phyloP scores from a whole-genome alignment of 2,329 filamentous ascomycete species.

The Raffaelea ambrosiae region DNA sequence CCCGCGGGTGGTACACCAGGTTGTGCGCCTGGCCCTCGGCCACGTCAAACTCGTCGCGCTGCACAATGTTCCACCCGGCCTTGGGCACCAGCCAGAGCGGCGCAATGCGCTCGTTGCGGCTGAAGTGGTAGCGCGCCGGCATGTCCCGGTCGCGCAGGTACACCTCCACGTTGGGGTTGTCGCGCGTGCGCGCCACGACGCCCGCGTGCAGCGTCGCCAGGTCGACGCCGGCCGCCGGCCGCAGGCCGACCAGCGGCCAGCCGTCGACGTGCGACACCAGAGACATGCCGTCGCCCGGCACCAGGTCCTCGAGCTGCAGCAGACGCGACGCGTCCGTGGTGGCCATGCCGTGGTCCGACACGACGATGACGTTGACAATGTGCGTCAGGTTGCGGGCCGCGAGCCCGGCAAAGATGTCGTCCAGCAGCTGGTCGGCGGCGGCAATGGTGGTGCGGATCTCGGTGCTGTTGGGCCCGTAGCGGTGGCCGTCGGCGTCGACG shows the following conservation, averaged over 20 bases:
- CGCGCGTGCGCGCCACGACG: conserved; percentile 45
- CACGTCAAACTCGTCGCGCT: conserved; percentile 69
- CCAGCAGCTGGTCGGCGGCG: conserved; percentile 77
- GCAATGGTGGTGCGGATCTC: conserved; percentile 73
- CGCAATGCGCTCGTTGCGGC: conserved; percentile 79
- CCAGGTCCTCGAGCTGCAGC: conserved; percentile 81
- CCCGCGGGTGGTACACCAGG: conserved; percentile 66
- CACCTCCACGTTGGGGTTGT: conserved; percentile 68
- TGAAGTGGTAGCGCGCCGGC: conserved; percentile 89
- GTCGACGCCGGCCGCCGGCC: conserved; percentile 63
- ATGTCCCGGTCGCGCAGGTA: conserved; percentile 82
- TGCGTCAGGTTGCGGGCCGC: conserved; percentile 74
- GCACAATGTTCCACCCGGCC: conserved; percentile 86
- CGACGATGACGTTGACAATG: conserved; percentile 91
- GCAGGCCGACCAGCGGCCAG: conserved; percentile 86
- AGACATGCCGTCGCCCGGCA: conserved; percentile 44
- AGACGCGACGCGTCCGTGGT: conserved; percentile 75
- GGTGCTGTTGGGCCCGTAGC: conserved; percentile 88
- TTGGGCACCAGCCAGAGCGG: conserved; percentile 92
- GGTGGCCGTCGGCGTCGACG: conserved; percentile 80
- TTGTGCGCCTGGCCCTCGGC: conserved; percentile 55
- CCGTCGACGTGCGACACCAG: conserved; percentile 82
- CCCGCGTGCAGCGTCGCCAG: conserved; percentile 59
- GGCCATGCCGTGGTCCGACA: conserved; percentile 97
- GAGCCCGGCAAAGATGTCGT: conserved; percentile 64